Evolutionary conservation across 306 rosid genomes (phyloP), one percentile per base, ranked within the genome.

Genomic region (Cicer arietinum): DNA sequence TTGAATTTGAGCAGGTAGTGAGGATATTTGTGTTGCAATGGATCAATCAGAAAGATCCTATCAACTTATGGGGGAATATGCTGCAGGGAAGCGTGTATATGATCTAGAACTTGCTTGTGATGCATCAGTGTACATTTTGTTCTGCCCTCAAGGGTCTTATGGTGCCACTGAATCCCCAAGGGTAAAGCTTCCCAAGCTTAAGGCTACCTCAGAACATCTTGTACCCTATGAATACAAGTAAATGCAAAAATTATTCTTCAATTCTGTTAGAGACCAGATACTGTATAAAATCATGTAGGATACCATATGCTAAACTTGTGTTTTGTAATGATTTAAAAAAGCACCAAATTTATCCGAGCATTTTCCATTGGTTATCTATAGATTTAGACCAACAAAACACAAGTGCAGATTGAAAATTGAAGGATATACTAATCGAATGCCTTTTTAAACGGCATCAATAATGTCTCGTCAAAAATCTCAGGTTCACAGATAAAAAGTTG

Each of bases 31-130:
- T 71, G 86, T 94, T 6, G 68, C 87, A 73, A 91, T 94, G 98
- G 96, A 91, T 74, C 86, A 70, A 82, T 87, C 97, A 42, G 97
- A 94, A 74, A 90, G 94, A 75, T 94, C 95, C 0, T 94, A 94
- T 86, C 89, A 88, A 71, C 94, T 94, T 73, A 90, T 90, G 1
- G 98, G 98, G 20, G 82, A 88, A 64, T 94, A 94, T 82, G 97
- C 87, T 25, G 94, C 91, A 35, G 98, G 98, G 45, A 85, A 90
- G 17, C 87, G 85, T 14, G 69, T 94, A 10, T 91, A 94, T 83
- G 90, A 85, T 86, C 78, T 81, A 47, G 85, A 81, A 76, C 85
- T 81, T 20, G 77, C 71, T 46, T 51, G 14, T 22, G 85, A 81
- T 71, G 85, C 85, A 71, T 70, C 74, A 22, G 85, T 81, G 40